phyloP scores from a whole-genome alignment of 2,329 filamentous ascomycete genomes.

The Fusarium transvaalense region DNA sequence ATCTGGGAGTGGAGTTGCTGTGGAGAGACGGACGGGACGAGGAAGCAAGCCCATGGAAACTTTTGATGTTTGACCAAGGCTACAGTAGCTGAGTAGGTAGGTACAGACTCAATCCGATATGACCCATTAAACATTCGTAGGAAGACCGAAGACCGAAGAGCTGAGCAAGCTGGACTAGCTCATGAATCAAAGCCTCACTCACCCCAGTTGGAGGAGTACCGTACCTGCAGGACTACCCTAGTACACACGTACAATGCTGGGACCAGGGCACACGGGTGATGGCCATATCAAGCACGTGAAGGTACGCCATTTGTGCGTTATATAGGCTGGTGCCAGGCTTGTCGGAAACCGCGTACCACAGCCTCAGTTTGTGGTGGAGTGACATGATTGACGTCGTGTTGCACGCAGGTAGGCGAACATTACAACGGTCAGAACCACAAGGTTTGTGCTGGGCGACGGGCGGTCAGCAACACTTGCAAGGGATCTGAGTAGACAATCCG shows the following conservation, averaged over 20 bases:
- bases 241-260: slow-evolving; percentile 17
- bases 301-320: slow-evolving; percentile 44
- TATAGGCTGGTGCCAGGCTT: slow-evolving; percentile 20
- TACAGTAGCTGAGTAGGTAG: no score
- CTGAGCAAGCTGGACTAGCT: not conserved
- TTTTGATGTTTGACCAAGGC: not conserved
- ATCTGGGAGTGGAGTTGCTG: slow-evolving; percentile 11
- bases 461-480: slow-evolving; percentile 24
- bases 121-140: not conserved
- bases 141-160: not conserved
- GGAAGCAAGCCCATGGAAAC: not conserved
- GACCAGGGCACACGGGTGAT: slow-evolving; percentile 40
- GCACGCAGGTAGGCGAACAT: slow-evolving; percentile 4
- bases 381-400: slow-evolving; percentile 1
- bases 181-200: slow-evolving; percentile 3
- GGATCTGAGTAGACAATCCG: not conserved
- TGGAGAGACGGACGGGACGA: slow-evolving; percentile 9
- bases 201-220: slow-evolving; percentile 12
- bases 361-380: slow-evolving; percentile 6
- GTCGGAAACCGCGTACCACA: not conserved
- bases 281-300: slow-evolving; percentile 36
- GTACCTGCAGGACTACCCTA: slow-evolving; percentile 45
- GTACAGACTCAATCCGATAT: not conserved
- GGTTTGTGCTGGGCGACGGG: slow-evolving; percentile 18
- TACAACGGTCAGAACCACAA: slow-evolving; percentile 7